Evolutionary conservation across 371 early-diverging fungal genomes (phyloP).

Genomic region (Haplosporangium sp.): DNA sequence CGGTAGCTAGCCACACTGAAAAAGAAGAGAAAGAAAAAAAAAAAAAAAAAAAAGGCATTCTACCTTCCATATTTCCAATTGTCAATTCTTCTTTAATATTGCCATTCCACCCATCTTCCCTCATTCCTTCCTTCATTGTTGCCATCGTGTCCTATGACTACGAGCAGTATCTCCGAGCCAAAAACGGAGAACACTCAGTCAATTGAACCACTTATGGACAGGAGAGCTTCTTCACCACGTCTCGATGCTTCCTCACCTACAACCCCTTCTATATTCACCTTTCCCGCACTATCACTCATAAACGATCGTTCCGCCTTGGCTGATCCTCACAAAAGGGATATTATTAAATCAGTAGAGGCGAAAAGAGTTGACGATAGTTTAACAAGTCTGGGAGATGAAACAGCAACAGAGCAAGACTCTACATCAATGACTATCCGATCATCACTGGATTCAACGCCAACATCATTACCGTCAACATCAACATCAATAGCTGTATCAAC

Average conservation of each 20-base stretch:
- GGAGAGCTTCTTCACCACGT: slow-evolving; percentile 18
- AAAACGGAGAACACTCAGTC: slow-evolving; percentile 13
- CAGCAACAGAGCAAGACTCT: background rate
- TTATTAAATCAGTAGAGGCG: background rate
- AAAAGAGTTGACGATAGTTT: background rate
- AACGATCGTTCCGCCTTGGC: background rate
- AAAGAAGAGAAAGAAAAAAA: background rate
- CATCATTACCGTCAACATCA: background rate
- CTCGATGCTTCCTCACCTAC: slow-evolving; percentile 8
- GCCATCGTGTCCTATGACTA: slow-evolving; percentile 24
- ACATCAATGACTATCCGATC: background rate
- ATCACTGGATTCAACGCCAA: background rate
- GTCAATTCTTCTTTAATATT: background rate
- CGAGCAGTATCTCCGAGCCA: slow-evolving; percentile 33
- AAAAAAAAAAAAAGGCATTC: slow-evolving; percentile 3
- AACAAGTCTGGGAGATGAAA: background rate
- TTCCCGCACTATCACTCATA: background rate
- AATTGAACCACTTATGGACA: slow-evolving; percentile 12
- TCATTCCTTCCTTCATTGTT: background rate
- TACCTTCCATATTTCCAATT: slow-evolving; percentile 7
- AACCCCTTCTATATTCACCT: slow-evolving; percentile 1
- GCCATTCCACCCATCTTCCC: background rate
- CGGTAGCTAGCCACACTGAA: background rate
- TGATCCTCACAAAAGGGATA: slow-evolving; percentile 5
- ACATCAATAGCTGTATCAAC: slow-evolving; percentile 1